Conservation (phyloP, 179 eudicot species). For the Carnegiea gigantea region DNA sequence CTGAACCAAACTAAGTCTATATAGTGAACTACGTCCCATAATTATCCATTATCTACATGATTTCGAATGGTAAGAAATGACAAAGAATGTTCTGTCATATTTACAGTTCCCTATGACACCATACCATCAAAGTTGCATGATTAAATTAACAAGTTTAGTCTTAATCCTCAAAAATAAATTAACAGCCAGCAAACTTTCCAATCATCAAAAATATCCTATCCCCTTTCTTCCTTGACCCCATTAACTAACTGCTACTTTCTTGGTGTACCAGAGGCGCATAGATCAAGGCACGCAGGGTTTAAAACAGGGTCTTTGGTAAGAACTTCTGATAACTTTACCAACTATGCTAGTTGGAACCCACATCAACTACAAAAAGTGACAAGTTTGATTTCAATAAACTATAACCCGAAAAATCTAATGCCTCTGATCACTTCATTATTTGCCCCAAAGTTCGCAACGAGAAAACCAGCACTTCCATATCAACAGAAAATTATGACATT, state of each 20-base stretch:
- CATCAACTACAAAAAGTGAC: no score
- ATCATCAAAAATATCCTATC: neutral
- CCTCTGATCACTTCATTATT: no score
- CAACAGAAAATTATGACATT: no score
- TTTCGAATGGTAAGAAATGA: neutral
- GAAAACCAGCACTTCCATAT: no score
- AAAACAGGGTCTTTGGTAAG: no score
- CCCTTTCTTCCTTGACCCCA: neutral
- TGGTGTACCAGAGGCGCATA: no score
- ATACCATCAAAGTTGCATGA: neutral
- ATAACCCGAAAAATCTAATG: no score
- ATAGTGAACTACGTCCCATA: neutral
- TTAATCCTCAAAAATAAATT: neutral
- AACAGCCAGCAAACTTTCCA: no score
- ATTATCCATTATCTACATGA: neutral
- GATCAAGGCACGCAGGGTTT: neutral
- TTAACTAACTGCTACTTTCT: neutral
- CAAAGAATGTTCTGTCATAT: neutral
- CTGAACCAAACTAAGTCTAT: neutral
- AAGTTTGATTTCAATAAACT: no score
- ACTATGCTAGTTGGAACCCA: no score
- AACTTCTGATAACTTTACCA: no score
- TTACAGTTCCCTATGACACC: neutral
- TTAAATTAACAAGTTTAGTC: neutral
- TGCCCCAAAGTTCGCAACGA: no score